phyloP scores from a whole-genome alignment of 441 rosid genomes.

The Euphorbia celastroides region DNA sequence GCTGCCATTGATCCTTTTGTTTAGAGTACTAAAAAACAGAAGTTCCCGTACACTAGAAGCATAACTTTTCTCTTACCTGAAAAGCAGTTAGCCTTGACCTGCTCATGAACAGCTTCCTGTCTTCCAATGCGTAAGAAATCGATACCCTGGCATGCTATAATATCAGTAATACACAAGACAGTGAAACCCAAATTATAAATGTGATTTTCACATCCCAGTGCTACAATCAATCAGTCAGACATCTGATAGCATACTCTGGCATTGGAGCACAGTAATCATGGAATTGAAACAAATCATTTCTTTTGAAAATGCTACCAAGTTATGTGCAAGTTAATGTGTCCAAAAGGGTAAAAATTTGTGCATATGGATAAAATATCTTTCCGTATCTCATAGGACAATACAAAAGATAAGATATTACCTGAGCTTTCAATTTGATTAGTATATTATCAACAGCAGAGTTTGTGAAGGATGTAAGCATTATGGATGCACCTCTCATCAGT shows the following conservation, averaged over 20 bases:
- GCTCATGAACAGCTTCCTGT: constrained; percentile 78
- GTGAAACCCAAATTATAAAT: constrained; percentile 5
- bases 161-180: constrained; percentile 16
- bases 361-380: neutral
- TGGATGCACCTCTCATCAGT: constrained; percentile 87
- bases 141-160: constrained; percentile 44
- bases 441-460: constrained; percentile 98
- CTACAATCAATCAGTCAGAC: constrained; percentile 4
- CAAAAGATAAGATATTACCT: constrained; percentile 48
- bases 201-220: neutral
- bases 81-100: constrained; percentile 68
- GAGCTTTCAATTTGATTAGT: constrained; percentile 90
- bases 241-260: neutral
- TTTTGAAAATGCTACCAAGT: neutral
- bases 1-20: constrained; percentile 40
- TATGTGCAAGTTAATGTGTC: neutral
- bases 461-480: constrained; percentile 96
- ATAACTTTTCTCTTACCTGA: constrained; percentile 46
- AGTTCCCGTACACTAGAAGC: constrained; percentile 9
- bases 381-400: constrained; percentile 1
- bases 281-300: neutral
- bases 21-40: constrained; percentile 17
- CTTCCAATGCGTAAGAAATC: constrained; percentile 94
- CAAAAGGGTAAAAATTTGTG: neutral
- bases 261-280: neutral